Evolutionary conservation across 345 rosid genomes (phyloP).

Genomic region (Lumnitzera racemosa): DNA sequence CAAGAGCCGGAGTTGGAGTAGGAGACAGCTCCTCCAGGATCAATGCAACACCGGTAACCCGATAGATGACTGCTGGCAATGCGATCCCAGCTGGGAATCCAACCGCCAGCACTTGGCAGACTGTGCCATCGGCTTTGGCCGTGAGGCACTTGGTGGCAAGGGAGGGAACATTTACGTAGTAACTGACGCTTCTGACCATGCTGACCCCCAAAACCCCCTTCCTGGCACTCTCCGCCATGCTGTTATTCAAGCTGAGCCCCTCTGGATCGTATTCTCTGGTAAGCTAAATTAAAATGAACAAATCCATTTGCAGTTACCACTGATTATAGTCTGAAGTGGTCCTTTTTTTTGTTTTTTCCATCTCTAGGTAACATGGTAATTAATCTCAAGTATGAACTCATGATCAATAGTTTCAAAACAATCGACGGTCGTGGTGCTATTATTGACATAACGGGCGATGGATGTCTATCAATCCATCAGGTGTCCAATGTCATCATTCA

Average conservation of each 20-base stretch:
- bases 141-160: constrained; percentile 12
- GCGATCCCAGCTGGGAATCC: constrained; percentile 10
- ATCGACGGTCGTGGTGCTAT: constrained; percentile 20
- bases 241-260: constrained; percentile 16
- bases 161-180: constrained; percentile 9
- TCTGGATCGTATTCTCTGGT: constrained; percentile 20
- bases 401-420: constrained; percentile 17
- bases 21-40: constrained; percentile 9
- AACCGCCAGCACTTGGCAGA: constrained; percentile 13
- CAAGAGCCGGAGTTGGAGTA: not conserved
- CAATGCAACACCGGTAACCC: constrained; percentile 15
- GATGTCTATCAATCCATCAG: constrained; percentile 9
- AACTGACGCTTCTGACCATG: constrained; percentile 3
- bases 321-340: no score
- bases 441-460: constrained; percentile 10
- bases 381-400: constrained; percentile 15
- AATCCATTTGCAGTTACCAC: not conserved
- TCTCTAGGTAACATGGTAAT: constrained; percentile 15
- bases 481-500: constrained; percentile 19
- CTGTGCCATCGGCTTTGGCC: constrained; percentile 15
- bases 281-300: not conserved
- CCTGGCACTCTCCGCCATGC: constrained; percentile 21
- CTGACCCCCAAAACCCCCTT: constrained; percentile 12
- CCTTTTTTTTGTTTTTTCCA: not conserved
- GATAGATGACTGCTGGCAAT: constrained; percentile 15